Evolutionary conservation across 1,284 basidiomycete species (phyloP).

Genomic region (Tilletia horrida): DNA sequence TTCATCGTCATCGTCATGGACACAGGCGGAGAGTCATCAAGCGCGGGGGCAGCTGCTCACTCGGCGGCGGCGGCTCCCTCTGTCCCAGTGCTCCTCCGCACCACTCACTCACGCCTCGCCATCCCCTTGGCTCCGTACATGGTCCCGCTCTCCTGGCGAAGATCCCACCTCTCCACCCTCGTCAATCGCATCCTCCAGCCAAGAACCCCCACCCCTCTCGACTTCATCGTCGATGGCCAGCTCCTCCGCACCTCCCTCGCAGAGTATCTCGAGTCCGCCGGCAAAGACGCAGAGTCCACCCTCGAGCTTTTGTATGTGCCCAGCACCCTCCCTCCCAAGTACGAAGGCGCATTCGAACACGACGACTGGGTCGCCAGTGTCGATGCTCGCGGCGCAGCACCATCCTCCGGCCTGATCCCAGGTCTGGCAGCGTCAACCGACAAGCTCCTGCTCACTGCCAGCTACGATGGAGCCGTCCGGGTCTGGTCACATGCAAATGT

Average conservation of each 20-base stretch:
- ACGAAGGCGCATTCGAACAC: conserved; percentile 73
- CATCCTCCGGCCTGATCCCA: not conserved
- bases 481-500: conserved; percentile 36
- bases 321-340: conserved; percentile 82
- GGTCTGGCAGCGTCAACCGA: not conserved
- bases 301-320: conserved; percentile 92
- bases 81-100: conserved; percentile 40
- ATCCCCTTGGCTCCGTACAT: conserved; percentile 89
- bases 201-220: conserved; percentile 62
- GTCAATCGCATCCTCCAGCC: conserved; percentile 88
- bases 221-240: conserved; percentile 82
- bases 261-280: conserved; percentile 73
- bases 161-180: conserved; percentile 94
- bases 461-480: conserved; percentile 53
- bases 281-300: conserved; percentile 72
- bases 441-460: conserved; percentile 51
- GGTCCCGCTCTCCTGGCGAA: conserved; percentile 83
- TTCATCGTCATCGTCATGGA: not conserved
- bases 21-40: not conserved
- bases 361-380: conserved; percentile 92
- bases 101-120: conserved; percentile 61
- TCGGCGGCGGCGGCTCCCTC: conserved; percentile 6
- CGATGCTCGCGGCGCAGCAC: conserved; percentile 58
- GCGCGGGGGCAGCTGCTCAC: not conserved
- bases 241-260: conserved; percentile 71